Evolutionary conservation across 371 early-diverging fungal species (phyloP), one percentile per base, ranked within the genome.

Genomic region (Syncephalastrum sp.): DNA sequence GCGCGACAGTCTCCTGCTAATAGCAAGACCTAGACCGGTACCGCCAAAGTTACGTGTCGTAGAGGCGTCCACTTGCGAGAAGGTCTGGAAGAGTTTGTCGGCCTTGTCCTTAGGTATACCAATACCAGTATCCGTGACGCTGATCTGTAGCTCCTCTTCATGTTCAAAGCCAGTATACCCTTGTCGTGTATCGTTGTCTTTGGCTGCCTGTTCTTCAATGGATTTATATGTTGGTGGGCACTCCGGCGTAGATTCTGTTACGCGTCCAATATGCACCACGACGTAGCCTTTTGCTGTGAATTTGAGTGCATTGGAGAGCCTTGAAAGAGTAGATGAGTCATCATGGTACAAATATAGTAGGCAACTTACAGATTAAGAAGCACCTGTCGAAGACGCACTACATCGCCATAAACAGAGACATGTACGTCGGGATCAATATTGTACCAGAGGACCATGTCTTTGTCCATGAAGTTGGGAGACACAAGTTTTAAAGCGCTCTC

Each of bases 61-160:
- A 0, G 77, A 76, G 14, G 74, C 79, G 42, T 81, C 82, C 5
- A 81, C 82, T 56, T 86, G 86, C 1, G 79, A 71, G 57, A 86
- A 88, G 14, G 80, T 76, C 25, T 82, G 72, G 60, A 88, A 88
- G 0, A 88, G 71, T 42, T 70, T 71, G 48, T 63, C 67, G n/a
- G 57, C 56, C 48, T 82, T 79, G 15, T 78, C 70, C 16, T 65
- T 55, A 0, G 81, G 80, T 54, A 88, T 85, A 24, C 88, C 86
- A 50, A 84, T 82, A 44, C 88, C 88, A 1, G 86, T 81, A 60
- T 88, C 88, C 48, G 46, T 64, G n/a, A 88, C 83, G 5, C 73
- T 60, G 57, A 83, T 61, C 25, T 69, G 38, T 43, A 79, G 45
- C 3, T 33, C 14, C 14, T 50, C 50, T 33, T 33, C 38, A 10